Conservation (phyloP, 257 asterid genomes). For the Linderniella brevidens region DNA sequence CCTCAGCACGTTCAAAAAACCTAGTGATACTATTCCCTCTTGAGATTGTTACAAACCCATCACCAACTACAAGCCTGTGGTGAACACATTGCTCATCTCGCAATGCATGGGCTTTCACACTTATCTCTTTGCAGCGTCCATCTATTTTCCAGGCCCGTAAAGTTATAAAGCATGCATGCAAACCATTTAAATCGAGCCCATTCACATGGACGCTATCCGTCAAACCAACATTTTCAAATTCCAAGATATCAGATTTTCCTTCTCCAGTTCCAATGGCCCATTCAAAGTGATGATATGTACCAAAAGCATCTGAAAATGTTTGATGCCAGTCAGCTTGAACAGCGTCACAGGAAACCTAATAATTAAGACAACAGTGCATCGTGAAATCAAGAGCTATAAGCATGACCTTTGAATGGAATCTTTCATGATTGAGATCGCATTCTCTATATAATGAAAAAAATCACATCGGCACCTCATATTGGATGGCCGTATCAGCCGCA, state of each 20-base stretch:
- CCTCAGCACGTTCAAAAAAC: conserved; percentile 98
- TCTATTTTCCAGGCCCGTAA: conserved; percentile 81
- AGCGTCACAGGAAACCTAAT: conserved; percentile 72
- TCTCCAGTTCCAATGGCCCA: conserved; percentile 97
- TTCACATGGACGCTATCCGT: conserved; percentile 64
- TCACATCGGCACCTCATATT: conserved; percentile 51
- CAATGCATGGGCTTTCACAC: conserved; percentile 92
- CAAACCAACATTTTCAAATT: conserved; percentile 85
- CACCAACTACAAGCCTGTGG: conserved; percentile 90
- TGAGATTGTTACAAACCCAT: conserved; percentile 66
- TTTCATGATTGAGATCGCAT: too few species aligned
- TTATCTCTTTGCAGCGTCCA: conserved; percentile 71
- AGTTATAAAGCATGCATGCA: conserved; percentile 79
- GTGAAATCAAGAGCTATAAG: conserved; percentile 3
- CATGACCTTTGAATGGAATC: too few species aligned
- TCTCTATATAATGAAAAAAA: too few species aligned
- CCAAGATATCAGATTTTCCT: conserved; percentile 86
- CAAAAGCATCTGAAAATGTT: conserved; percentile 58
- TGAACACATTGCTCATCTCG: conserved; percentile 88
- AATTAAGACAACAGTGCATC: conserved; percentile 12
- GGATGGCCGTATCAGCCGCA: conserved; percentile 85
- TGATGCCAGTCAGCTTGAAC: conserved; percentile 92
- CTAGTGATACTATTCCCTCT: conserved; percentile 66
- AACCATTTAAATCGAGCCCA: conserved; percentile 75
- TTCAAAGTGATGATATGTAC: conserved; percentile 72